Evolutionary conservation across 306 rosid genomes (phyloP).

Genomic region (Vachellia collinsii): DNA sequence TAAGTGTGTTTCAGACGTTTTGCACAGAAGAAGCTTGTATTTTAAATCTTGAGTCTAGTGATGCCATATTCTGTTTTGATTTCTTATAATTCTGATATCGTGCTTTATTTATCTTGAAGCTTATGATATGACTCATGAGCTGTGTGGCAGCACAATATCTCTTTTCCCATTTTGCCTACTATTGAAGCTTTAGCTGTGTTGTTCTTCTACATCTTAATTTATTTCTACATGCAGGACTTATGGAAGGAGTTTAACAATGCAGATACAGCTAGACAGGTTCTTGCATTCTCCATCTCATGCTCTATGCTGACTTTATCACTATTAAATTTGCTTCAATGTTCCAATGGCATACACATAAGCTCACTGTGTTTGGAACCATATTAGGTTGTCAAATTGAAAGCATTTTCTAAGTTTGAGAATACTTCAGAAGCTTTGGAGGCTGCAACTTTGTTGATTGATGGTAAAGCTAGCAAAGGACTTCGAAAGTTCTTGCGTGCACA

Average conservation of each 20-base stretch:
- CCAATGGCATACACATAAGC: neutral
- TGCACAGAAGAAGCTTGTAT: neutral
- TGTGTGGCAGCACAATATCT: neutral
- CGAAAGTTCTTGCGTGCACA: slow-evolving; percentile 82
- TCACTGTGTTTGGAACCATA: neutral
- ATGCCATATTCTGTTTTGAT: neutral
- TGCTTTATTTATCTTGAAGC: neutral
- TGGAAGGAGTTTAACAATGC: slow-evolving; percentile 61
- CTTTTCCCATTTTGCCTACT: neutral
- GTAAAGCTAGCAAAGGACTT: slow-evolving; percentile 89
- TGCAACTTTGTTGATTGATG: slow-evolving; percentile 70
- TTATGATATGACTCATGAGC: neutral
- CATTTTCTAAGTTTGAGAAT: slow-evolving; percentile 87
- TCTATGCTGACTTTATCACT: neutral
- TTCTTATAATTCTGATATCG: neutral
- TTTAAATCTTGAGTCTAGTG: neutral
- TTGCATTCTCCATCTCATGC: neutral
- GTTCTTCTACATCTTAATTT: neutral
- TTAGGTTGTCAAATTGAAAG: slow-evolving; percentile 83
- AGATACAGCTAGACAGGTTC: slow-evolving; percentile 80
- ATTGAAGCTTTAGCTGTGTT: neutral
- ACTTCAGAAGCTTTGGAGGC: slow-evolving; percentile 89
- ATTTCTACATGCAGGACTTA: slow-evolving; percentile 56
- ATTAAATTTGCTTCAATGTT: neutral
- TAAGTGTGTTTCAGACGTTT: neutral